A percentile compares a stretch with the other conserved stretches of the same genome.
Conservation (phyloP, 164 flowering plant species). For the Vitis rotundifolia region DNA sequence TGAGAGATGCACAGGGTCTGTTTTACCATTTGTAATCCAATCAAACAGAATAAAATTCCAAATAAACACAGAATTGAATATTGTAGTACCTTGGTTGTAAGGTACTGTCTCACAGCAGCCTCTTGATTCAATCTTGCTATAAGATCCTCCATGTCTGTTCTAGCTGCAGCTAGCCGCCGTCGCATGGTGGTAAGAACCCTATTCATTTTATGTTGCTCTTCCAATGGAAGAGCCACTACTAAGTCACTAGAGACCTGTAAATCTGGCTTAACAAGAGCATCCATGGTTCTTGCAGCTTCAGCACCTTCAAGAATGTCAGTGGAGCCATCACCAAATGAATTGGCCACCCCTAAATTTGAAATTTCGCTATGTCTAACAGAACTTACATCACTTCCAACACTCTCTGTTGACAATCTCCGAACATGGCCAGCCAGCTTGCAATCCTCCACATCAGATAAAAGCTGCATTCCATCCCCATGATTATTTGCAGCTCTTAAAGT, state of each 20-base stretch:
- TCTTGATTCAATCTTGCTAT: constrained; percentile 90
- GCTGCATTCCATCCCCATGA: constrained; percentile 33
- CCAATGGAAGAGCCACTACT: constrained; percentile 59
- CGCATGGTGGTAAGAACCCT: constrained; percentile 71
- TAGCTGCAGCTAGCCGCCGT: constrained; percentile 73
- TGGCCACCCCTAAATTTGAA: constrained; percentile 44
- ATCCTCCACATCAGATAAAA: constrained; percentile 35
- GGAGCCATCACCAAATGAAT: constrained; percentile 42
- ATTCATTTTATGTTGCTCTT: constrained; percentile 76
- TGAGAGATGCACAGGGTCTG: background rate
- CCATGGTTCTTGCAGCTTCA: constrained; percentile 34
- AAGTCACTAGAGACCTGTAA: constrained; percentile 40
- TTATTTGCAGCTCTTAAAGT: constrained; percentile 21
- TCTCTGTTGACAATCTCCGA: constrained; percentile 69
- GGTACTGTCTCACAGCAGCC: constrained; percentile 82
- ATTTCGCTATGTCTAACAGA: constrained; percentile 61
- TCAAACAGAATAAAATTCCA: no score
- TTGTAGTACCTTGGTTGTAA: constrained; percentile 71
- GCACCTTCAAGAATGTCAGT: constrained; percentile 40
- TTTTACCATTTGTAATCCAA: background rate
- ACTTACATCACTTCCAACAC: constrained; percentile 71
- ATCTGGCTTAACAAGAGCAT: constrained; percentile 31
- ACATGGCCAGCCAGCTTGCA: constrained; percentile 40
- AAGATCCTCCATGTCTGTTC: constrained; percentile 95
- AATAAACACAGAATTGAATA: no score